These are phyloP conservation scores for Hypoxylon sp. DNA, from an alignment of 2,329 filamentous ascomycete species.

Conservation along the genomic window DNA sequence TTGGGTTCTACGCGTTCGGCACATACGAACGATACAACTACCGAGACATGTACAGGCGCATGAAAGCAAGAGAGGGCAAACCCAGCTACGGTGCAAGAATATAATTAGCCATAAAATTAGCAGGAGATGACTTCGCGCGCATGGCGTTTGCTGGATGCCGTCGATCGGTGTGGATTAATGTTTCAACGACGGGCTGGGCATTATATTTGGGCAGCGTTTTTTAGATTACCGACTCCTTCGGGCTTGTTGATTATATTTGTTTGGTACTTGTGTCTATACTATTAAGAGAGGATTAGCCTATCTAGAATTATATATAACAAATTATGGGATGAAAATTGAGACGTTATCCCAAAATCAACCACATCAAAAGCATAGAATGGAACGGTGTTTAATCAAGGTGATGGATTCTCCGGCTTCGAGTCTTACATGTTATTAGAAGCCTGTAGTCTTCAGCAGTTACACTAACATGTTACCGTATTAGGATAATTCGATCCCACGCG, in stretches of 20 bases:
- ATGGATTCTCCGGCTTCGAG: background rate
- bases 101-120: conserved; percentile 26
- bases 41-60: conserved; percentile 72
- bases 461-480: background rate
- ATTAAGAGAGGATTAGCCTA: conserved; percentile 8
- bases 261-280: conserved; percentile 34
- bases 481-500: conserved; percentile 1
- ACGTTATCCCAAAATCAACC: conserved; percentile 7
- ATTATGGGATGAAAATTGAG: conserved; percentile 6
- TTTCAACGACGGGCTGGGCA: conserved; percentile 24
- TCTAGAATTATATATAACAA: conserved; percentile 31
- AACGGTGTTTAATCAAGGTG: background rate
- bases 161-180: conserved; percentile 50
- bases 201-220: conserved; percentile 32
- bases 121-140: conserved; percentile 5
- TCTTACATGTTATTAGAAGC: background rate
- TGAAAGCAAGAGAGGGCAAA: conserved; percentile 62
- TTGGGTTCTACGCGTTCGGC: conserved; percentile 73
- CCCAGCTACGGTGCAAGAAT: conserved; percentile 45
- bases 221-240: conserved; percentile 17
- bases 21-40: conserved; percentile 77
- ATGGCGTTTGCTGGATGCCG: conserved; percentile 48
- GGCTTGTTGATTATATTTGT: conserved; percentile 31
- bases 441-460: background rate
- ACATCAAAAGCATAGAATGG: background rate